Evolutionary conservation across 441 rosid species (phyloP), one percentile per base, ranked within the genome.

Genomic region (Populus hybrid): DNA sequence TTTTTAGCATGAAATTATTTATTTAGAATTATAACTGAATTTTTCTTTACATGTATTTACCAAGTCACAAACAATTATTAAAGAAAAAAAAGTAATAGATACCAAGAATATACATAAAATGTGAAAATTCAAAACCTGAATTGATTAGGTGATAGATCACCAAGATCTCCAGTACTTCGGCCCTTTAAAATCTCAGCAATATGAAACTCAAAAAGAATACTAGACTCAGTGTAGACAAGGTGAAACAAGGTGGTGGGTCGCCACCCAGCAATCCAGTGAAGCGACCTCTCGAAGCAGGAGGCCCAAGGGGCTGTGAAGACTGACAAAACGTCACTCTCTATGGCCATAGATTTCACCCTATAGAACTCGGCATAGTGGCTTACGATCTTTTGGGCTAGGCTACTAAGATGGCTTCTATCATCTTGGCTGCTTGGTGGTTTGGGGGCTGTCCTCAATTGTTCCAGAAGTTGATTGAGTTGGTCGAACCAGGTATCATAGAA

Each of bases 201-300:
- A 64, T 84, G 91, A 76, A 94, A 86, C 90, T 93, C 95, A 9
- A 94, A 94, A 40, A 85, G 87, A 53, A 88, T 88, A 78, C 97
- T 92, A 0, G 97, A 90, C 84, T 94, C 94, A 0, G 95, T 90
- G 80, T 93, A 95, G 63, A 93, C 82, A 56, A 93, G 82, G 79
- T 92, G 98, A 83, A 92, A 92, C 79, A 88, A 84, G 20, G 92
- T 92, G 74, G 96, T 90, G 79, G 98, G 96, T 23, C 97, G 75
- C 91, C 95, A 93, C 56, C 93, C 94, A 1, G 90, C 90, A 4
- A 92, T 87, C 99, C 98, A 93, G 66, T 91, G 90, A 78, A 95
- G 97, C 1, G 95, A 88, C 26, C 93, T 84, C 83, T 93, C 98
- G 4, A 95, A 89, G 64, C 90, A 74, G 40, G 97, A 83, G 68